Percentiles rank a stretch among this genome's conserved stretches.
phyloP scores from a whole-genome alignment of 2,329 filamentous ascomycete species.

The Hypocreales sp. region DNA sequence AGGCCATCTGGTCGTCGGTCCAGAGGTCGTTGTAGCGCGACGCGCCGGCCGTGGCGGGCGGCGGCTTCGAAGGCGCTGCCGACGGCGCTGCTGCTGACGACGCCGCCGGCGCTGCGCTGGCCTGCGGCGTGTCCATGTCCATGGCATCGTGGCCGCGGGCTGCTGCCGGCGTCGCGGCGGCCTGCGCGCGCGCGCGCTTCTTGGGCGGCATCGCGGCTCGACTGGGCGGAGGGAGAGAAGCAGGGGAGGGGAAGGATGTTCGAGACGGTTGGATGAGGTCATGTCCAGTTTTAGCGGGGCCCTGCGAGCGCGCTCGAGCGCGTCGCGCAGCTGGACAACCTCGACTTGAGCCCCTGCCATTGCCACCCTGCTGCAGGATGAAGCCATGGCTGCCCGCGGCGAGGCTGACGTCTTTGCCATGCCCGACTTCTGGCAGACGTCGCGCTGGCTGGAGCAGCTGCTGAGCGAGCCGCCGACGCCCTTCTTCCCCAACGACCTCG shows the following conservation, averaged over 20 bases:
- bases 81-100: background rate
- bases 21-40: conserved; percentile 49
- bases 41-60: conserved; percentile 7
- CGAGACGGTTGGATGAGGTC: too few relatives aligned
- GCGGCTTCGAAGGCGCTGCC: conserved; percentile 1
- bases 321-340: too few relatives aligned
- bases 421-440: conserved; percentile 42
- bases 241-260: too few relatives aligned
- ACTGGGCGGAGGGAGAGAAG: too few relatives aligned
- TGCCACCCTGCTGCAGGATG: too few relatives aligned
- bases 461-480: conserved; percentile 7
- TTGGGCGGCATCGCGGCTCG: conserved; percentile 45
- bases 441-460: conserved; percentile 28
- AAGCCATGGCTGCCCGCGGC: conserved; percentile 16
- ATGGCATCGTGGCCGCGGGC: conserved; percentile 42
- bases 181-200: conserved; percentile 48
- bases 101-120: conserved; percentile 30
- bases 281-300: too few relatives aligned
- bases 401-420: conserved; percentile 45
- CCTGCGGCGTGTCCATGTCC: conserved; percentile 40
- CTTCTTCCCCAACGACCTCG: conserved; percentile 29
- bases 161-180: conserved; percentile 40
- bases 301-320: too few relatives aligned
- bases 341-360: too few relatives aligned
- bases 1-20: conserved; percentile 92